These are phyloP conservation scores for Nothopassalora personata DNA, from an alignment of 2,329 filamentous ascomycete species.

Conservation along the genomic window DNA sequence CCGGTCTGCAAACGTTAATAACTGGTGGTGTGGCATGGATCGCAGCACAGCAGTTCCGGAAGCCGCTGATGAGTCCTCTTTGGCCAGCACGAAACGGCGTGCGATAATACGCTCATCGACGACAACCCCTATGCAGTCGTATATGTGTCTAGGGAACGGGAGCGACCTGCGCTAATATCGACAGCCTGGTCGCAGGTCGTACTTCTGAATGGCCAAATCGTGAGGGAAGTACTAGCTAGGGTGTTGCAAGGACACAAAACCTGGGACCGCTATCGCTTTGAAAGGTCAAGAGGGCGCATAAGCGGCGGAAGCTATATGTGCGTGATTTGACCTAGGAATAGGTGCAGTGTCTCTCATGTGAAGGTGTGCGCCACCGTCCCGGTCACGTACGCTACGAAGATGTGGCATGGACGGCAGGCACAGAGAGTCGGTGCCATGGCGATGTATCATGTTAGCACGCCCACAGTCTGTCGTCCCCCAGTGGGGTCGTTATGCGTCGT, in stretches of 20 bases:
- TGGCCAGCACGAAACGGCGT: constrained; percentile 1
- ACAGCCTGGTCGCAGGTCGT: too few relatives aligned
- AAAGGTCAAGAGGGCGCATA: too few relatives aligned
- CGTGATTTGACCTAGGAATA: neutral
- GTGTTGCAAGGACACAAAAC: too few relatives aligned
- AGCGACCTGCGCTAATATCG: too few relatives aligned
- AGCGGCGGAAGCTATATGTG: too few relatives aligned
- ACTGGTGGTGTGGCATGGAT: too few relatives aligned
- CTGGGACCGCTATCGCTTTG: too few relatives aligned
- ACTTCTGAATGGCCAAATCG: too few relatives aligned
- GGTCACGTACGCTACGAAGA: neutral
- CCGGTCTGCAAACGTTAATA: too few relatives aligned
- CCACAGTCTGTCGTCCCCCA: neutral
- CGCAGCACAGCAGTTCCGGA: constrained; percentile 7
- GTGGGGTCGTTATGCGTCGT: neutral
- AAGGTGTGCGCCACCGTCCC: neutral
- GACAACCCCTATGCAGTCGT: neutral
- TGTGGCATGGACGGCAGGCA: neutral
- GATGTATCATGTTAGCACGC: neutral
- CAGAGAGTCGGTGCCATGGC: neutral
- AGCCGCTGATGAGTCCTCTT: constrained; percentile 4
- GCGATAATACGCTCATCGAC: neutral
- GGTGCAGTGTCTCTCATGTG: neutral
- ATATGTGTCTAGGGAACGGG: too few relatives aligned
- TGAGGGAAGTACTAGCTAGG: too few relatives aligned